Conservation (phyloP, 495 filamentous ascomycete species). For the Wilcoxina mikolae region DNA sequence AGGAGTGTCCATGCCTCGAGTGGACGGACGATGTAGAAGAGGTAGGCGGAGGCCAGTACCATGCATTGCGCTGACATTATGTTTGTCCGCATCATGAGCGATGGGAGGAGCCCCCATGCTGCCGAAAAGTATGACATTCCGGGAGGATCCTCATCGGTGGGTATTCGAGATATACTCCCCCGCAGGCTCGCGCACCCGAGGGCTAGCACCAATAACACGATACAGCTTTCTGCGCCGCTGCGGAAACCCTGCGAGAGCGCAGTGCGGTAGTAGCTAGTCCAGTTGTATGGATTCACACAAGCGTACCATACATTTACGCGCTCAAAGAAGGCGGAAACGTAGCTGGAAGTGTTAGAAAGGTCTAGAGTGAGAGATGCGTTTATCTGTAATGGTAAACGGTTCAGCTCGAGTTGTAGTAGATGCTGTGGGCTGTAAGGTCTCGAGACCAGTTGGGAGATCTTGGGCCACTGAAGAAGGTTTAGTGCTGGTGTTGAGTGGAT, state of each 20-base stretch:
- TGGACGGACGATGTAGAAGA: slow-evolving; percentile 68
- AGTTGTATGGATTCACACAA: slow-evolving; percentile 68
- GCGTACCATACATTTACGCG: slow-evolving; percentile 75
- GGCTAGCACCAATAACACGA: slow-evolving; percentile 65
- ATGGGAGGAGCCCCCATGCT: slow-evolving; percentile 61
- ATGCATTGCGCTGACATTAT: slow-evolving; percentile 65
- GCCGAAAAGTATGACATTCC: slow-evolving; percentile 69
- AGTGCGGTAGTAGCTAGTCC: slow-evolving; percentile 58
- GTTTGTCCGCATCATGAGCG: slow-evolving; percentile 63
- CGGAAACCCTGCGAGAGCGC: slow-evolving; percentile 59
- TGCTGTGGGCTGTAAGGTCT: slow-evolving; percentile 64
- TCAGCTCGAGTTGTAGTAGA: slow-evolving; percentile 67
- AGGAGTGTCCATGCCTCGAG: slow-evolving; percentile 71
- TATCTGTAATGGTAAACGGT: slow-evolving; percentile 52
- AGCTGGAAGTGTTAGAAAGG: slow-evolving; percentile 55
- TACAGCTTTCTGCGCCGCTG: slow-evolving; percentile 64
- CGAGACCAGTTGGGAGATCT: slow-evolving; percentile 61
- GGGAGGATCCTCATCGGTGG: slow-evolving; percentile 56
- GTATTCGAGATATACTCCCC: slow-evolving; percentile 57
- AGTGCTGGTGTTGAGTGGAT: slow-evolving; percentile 65
- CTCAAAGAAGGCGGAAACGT: slow-evolving; percentile 63
- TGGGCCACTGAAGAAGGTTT: slow-evolving; percentile 63
- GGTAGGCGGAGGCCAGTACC: slow-evolving; percentile 60
- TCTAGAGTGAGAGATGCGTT: slow-evolving; percentile 48
- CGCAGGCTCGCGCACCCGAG: slow-evolving; percentile 54